These are phyloP conservation scores for Ceratocystis destructans DNA, from an alignment of 2,329 filamentous ascomycete genomes.

Conservation along the genomic window DNA sequence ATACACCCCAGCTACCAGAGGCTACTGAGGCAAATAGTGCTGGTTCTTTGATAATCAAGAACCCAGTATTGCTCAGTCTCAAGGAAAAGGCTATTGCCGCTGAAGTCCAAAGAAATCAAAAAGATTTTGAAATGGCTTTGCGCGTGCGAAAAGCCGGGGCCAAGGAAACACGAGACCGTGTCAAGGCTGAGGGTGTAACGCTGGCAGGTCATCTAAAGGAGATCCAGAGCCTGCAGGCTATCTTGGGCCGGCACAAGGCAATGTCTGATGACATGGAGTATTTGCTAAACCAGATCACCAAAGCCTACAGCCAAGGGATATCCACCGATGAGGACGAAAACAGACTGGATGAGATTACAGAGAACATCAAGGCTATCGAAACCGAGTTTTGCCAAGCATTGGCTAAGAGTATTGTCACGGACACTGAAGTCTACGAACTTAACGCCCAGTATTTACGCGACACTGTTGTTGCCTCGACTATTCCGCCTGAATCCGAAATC, in stretches of 20 bases:
- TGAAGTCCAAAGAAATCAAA: constrained; percentile 34
- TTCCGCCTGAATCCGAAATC: constrained; percentile 1
- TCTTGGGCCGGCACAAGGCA: constrained; percentile 32
- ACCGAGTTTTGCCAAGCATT: constrained; percentile 10
- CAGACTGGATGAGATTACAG: constrained; percentile 36
- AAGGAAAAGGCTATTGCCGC: constrained; percentile 30
- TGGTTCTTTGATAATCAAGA: constrained; percentile 24
- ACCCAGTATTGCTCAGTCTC: constrained; percentile 26
- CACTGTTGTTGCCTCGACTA: constrained; percentile 9
- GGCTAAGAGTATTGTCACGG: constrained; percentile 8
- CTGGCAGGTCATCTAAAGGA: constrained; percentile 34
- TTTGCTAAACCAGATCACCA: constrained; percentile 34
- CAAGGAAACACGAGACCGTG: constrained; percentile 32
- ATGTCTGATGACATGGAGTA: constrained; percentile 33
- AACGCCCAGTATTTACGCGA: constrained; percentile 8
- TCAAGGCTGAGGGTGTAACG: constrained; percentile 38
- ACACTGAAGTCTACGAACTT: constrained; percentile 9
- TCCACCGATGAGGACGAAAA: constrained; percentile 40
- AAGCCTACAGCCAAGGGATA: constrained; percentile 37
- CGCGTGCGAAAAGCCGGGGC: constrained; percentile 30
- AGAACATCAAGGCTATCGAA: constrained; percentile 26
- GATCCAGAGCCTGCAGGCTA: constrained; percentile 30
- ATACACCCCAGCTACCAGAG: constrained; percentile 9
- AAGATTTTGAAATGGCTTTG: constrained; percentile 36
- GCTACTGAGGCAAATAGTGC: constrained; percentile 19